Evolutionary conservation across 108 stramenopile species (phyloP).

Genomic region (Cyclotella atomus): DNA sequence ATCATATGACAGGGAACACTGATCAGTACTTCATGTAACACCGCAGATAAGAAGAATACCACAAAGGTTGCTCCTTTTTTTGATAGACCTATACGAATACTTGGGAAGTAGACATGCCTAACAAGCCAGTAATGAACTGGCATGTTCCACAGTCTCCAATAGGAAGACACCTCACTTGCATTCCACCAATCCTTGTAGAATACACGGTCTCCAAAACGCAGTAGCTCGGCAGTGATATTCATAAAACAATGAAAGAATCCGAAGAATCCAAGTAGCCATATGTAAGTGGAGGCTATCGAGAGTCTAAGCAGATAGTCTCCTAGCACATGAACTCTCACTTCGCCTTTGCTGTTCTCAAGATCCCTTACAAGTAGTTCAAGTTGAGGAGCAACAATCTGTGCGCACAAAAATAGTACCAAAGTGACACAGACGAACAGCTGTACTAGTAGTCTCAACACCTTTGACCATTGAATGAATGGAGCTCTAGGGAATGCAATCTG

Average conservation of each 20-base stretch:
- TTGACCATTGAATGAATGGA: slow-evolving; percentile 51
- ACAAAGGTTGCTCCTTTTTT: slow-evolving; percentile 75
- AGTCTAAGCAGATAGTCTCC: slow-evolving; percentile 81
- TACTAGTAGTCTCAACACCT: slow-evolving; percentile 54
- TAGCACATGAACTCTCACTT: slow-evolving; percentile 52
- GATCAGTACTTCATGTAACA: slow-evolving; percentile 92
- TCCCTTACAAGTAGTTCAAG: slow-evolving; percentile 63
- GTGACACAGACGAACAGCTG: slow-evolving; percentile 56
- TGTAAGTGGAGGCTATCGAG: slow-evolving; percentile 83
- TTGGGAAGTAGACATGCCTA: slow-evolving; percentile 92
- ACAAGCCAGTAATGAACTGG: slow-evolving; percentile 96
- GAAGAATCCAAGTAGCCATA: slow-evolving; percentile 94
- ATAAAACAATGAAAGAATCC: slow-evolving; percentile 89
- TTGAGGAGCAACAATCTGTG: slow-evolving; percentile 72
- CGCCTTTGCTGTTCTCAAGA: slow-evolving; percentile 59
- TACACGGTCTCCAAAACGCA: slow-evolving; percentile 91
- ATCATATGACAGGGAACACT: slow-evolving; percentile 89
- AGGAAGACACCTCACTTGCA: slow-evolving; percentile 74
- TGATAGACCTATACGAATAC: slow-evolving; percentile 67
- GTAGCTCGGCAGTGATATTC: slow-evolving; percentile 90
- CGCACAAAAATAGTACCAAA: slow-evolving; percentile 65
- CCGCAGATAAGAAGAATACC: slow-evolving; percentile 90
- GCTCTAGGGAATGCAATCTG: slow-evolving; percentile 83
- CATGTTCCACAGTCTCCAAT: slow-evolving; percentile 95
- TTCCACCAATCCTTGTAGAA: slow-evolving; percentile 94